Evolutionary conservation across 2,329 filamentous ascomycete species (phyloP).

Genomic region (Ceratocystis smalleyi): DNA sequence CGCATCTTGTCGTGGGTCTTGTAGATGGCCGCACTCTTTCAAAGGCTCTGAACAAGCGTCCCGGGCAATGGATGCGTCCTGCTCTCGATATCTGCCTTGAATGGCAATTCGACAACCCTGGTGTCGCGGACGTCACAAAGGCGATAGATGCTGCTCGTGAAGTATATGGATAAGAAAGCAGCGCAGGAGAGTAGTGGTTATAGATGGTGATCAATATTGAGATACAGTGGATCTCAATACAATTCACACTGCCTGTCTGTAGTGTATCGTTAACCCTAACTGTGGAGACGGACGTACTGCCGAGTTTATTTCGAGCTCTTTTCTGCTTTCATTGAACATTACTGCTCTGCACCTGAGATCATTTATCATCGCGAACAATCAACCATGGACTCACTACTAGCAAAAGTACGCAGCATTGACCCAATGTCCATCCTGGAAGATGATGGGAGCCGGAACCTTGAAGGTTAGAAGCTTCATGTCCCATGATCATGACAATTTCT

Average conservation of each 20-base stretch:
- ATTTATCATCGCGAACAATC: neutral
- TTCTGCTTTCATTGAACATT: neutral
- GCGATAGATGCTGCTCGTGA: slow-evolving; percentile 39
- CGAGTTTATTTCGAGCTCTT: neutral
- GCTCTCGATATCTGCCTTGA: slow-evolving; percentile 67
- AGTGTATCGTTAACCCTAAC: slow-evolving; percentile 1
- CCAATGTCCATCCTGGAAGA: neutral
- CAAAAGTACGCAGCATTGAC: neutral
- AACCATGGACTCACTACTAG: neutral
- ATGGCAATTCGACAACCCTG: slow-evolving; percentile 78
- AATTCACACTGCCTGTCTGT: neutral
- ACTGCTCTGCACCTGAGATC: no score
- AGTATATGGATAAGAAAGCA: neutral
- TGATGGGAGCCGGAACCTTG: neutral
- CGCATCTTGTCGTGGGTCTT: slow-evolving; percentile 42
- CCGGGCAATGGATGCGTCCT: slow-evolving; percentile 69
- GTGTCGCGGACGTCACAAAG: slow-evolving; percentile 39
- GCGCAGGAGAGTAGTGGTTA: neutral
- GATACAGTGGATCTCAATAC: neutral
- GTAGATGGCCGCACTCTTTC: slow-evolving; percentile 64
- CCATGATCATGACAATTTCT: neutral
- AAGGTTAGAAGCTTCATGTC: neutral
- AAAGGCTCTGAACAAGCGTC: slow-evolving; percentile 49
- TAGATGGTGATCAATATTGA: neutral
- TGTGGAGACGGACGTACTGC: neutral